Conservation (phyloP, 352 stramenopile species). For the Phytophthora agathidicida region DNA sequence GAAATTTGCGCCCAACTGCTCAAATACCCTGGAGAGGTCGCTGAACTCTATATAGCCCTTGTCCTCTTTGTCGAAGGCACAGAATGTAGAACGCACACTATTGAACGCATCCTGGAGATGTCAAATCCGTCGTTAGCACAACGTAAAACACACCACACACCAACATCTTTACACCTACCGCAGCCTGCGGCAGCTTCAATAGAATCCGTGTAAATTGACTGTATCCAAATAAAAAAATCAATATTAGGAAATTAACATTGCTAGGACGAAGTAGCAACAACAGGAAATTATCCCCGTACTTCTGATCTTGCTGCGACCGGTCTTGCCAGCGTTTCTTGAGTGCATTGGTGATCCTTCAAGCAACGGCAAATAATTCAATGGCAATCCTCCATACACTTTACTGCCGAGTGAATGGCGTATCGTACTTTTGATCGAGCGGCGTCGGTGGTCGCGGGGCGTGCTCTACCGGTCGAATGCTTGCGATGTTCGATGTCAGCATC, state of each 20-base stretch:
- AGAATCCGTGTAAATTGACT: conserved; percentile 83
- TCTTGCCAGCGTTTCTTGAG: conserved; percentile 79
- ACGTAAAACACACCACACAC: background rate
- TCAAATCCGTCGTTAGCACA: background rate
- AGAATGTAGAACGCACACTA: conserved; percentile 77
- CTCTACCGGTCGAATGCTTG: conserved; percentile 63
- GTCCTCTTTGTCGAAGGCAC: conserved; percentile 60
- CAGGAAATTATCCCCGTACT: conserved; percentile 36
- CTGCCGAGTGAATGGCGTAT: background rate
- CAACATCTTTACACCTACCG: conserved; percentile 27
- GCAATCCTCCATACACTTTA: background rate
- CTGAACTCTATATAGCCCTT: conserved; percentile 82
- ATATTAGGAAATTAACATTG: too few relatives aligned
- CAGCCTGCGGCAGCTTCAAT: conserved; percentile 76
- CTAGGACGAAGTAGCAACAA: too few relatives aligned
- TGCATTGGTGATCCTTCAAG: conserved; percentile 71
- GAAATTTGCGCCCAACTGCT: conserved; percentile 78
- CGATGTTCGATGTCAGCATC: conserved; percentile 34
- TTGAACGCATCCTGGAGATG: conserved; percentile 66
- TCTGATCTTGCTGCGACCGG: conserved; percentile 45
- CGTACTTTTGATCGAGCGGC: conserved; percentile 75
- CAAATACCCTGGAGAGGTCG: conserved; percentile 74
- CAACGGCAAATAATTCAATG: conserved; percentile 1
- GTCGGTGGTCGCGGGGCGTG: conserved; percentile 29
- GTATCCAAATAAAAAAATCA: conserved; percentile 1